These are phyloP conservation scores for Amaranthus hypochondriacus DNA, from an alignment of 148 eudicot species.

Conservation along the genomic window DNA sequence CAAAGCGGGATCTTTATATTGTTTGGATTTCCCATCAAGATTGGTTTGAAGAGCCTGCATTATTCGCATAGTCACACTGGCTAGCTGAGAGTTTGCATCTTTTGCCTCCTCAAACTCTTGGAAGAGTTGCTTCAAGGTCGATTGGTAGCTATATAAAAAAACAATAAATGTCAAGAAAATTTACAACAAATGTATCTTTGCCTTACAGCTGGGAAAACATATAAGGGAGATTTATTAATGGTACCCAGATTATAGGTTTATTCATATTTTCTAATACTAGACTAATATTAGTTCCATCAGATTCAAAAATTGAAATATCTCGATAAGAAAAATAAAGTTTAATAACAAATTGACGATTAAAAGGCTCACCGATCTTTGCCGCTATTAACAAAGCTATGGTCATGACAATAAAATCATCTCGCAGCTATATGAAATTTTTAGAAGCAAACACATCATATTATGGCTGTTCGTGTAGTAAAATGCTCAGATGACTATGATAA, in stretches of 20 bases:
- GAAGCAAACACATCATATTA: background rate
- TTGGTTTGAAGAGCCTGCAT: slow-evolving; percentile 99
- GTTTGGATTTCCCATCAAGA: slow-evolving; percentile 92
- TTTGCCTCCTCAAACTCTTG: slow-evolving; percentile 75
- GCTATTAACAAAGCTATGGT: too few species aligned
- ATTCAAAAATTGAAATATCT: background rate
- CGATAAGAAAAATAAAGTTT: background rate
- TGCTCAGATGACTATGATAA: background rate
- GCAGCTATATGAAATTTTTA: background rate
- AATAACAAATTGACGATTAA: too few species aligned
- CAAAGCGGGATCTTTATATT: slow-evolving; percentile 84
- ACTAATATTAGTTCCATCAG: background rate
- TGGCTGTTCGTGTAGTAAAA: background rate
- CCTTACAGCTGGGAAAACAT: background rate
- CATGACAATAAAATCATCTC: too few species aligned
- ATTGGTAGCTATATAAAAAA: slow-evolving; percentile 61
- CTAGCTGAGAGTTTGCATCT: slow-evolving; percentile 71
- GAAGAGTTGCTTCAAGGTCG: slow-evolving; percentile 96
- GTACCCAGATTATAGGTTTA: background rate
- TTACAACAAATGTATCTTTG: background rate
- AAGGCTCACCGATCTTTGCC: too few species aligned
- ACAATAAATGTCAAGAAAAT: slow-evolving; percentile 14
- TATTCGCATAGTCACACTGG: slow-evolving; percentile 85
- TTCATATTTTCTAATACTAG: background rate
- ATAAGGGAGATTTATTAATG: background rate